Base-by-base conservation (phyloP, 805 yeast species). In the Metschnikowia henanensis region DNA sequence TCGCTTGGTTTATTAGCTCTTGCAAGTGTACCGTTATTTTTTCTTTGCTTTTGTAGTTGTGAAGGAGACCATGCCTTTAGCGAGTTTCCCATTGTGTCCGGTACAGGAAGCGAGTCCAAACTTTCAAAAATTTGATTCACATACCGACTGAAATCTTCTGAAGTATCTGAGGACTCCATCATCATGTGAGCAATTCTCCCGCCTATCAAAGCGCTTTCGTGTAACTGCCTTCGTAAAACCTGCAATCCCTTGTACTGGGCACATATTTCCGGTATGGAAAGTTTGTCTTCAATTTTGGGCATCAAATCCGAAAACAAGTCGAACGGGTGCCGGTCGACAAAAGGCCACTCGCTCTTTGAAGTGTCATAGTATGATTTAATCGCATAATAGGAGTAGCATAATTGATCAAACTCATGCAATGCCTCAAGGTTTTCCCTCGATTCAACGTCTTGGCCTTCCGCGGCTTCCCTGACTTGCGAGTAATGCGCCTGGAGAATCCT, bases 131-230 rank as follows among this genome's bases (percentile, higher is more conserved):
- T 13, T 17, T 30, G 31, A 5, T 30, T 34, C 13, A 35, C 29
- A n/a, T 16, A 19, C 25, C 9, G 20, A 28, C n/a, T 29, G 35
- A 35, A 15, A 13, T 18, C 34, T n/a, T 20, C 37, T 25, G 41
- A 37, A 4, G 8, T 28, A 4, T 35, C 35, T 13, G 46, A 42
- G 15, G 46, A 37, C 5, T 16, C 8, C 46, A 37, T 42, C 42
- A 52, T 40, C 46, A 39, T 56, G 20, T 48, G 41, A n/a, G 57
- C 53, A 6, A 65, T 47, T 39, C 54, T 56, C 2, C 65, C 69
- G 4, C 65, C 70, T 41, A 63, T 66, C 17, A 50, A 43, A 8
- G 70, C 68, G 37, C 58, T 65, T 29, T 64, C 67, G 32, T 43
- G 45, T 15, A 61, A 48, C 33, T 59, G 60, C 15, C 68, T 52